phyloP scores from a whole-genome alignment of 352 stramenopile species.

The Plasmopara viticola region DNA sequence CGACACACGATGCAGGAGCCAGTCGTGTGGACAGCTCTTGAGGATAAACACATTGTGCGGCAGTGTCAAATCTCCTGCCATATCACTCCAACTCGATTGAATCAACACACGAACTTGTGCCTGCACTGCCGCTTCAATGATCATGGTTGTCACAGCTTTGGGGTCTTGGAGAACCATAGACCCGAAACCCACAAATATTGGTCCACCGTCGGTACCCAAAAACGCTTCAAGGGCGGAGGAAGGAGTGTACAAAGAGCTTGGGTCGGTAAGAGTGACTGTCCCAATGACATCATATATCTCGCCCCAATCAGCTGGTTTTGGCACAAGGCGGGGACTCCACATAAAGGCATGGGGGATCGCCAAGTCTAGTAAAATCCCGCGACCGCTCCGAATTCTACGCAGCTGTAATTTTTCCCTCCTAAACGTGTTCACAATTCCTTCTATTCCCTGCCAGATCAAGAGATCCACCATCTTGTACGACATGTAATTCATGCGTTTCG shows the following conservation, averaged over 20 bases:
- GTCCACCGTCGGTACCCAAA: conserved; percentile 46
- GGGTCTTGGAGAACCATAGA: conserved; percentile 89
- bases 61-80: conserved; percentile 40
- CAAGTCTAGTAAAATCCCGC: conserved; percentile 50
- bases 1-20: conserved; percentile 85
- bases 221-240: conserved; percentile 57
- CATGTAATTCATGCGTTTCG: conserved; percentile 63
- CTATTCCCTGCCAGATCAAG: conserved; percentile 62
- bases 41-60: conserved; percentile 61
- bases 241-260: conserved; percentile 40
- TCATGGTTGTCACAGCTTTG: conserved; percentile 66
- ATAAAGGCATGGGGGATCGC: conserved; percentile 86
- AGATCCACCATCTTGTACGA: conserved; percentile 87
- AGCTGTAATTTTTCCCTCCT: conserved; percentile 47
- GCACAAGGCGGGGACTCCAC: conserved; percentile 83
- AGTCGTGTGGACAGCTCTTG: conserved; percentile 82
- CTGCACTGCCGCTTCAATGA: conserved; percentile 64
- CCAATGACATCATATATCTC: conserved; percentile 85
- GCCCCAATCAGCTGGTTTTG: conserved; percentile 87
- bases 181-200: conserved; percentile 93
- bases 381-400: conserved; percentile 55
- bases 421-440: conserved; percentile 82
- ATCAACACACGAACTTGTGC: conserved; percentile 80
- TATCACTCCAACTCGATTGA: conserved; percentile 86
- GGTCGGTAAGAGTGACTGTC: conserved; percentile 54